Conservation (phyloP, 768 basidiomycete species). For the Leccinum subgranulosum region DNA sequence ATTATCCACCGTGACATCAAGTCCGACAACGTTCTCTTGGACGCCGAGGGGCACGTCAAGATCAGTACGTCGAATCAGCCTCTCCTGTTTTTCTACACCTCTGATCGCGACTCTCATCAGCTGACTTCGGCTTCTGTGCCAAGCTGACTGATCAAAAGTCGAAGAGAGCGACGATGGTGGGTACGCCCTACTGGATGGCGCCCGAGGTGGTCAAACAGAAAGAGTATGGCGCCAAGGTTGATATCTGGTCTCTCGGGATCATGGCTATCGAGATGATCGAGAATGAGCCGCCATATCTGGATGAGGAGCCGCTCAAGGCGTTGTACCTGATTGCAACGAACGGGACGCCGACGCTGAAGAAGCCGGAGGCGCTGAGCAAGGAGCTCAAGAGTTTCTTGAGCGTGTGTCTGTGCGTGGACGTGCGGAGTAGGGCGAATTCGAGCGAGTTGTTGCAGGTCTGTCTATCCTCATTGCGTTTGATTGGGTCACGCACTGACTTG, state of each 20-base stretch:
- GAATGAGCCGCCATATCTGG: slow-evolving; percentile 93
- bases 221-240: slow-evolving; percentile 95
- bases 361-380: slow-evolving; percentile 84
- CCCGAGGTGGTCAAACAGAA: slow-evolving; percentile 98
- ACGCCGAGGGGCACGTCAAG: slow-evolving; percentile 90
- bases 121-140: slow-evolving; percentile 96
- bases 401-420: slow-evolving; percentile 98
- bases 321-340: slow-evolving; percentile 96
- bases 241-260: slow-evolving; percentile 96
- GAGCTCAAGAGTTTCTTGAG: slow-evolving; percentile 96
- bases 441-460: slow-evolving; percentile 80
- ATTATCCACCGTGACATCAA: slow-evolving; percentile 99
- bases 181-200: slow-evolving; percentile 98
- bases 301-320: slow-evolving; percentile 93
- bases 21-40: slow-evolving; percentile 92
- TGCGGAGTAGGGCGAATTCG: slow-evolving; percentile 87
- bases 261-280: slow-evolving; percentile 99
- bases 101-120: slow-evolving; percentile 39
- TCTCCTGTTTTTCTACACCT: not conserved
- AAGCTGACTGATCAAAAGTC: slow-evolving; percentile 96
- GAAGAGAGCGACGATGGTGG: slow-evolving; percentile 98
- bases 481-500: not conserved
- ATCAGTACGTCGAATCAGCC: slow-evolving; percentile 67
- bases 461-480: not conserved
- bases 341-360: slow-evolving; percentile 96